These are phyloP conservation scores for Lignosus rhinocerotis DNA, from an alignment of 1,284 basidiomycete genomes.

Conservation along the genomic window DNA sequence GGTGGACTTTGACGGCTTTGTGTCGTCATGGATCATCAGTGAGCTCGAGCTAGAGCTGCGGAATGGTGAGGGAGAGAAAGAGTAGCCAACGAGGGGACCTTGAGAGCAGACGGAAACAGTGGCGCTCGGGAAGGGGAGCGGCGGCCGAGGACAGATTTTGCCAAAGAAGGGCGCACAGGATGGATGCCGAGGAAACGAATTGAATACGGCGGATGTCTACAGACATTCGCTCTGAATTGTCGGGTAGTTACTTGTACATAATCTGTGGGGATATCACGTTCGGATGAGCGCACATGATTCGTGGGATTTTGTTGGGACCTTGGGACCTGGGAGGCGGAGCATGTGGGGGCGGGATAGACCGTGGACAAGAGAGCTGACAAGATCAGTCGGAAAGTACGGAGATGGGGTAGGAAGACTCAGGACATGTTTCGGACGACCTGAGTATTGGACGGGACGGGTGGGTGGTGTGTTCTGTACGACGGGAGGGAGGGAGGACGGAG, in stretches of 20 bases:
- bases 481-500: no score
- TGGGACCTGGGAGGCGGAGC: no score
- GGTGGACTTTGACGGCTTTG: constrained; percentile 18
- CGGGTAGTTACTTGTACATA: constrained; percentile 11
- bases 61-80: constrained; percentile 19
- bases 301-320: no score
- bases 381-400: no score
- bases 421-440: no score
- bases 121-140: constrained; percentile 20
- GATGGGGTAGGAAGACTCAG: no score
- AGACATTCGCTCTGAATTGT: constrained; percentile 12
- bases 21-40: constrained; percentile 12
- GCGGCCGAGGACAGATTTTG: constrained; percentile 17
- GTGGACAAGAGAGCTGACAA: no score
- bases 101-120: constrained; percentile 8
- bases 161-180: constrained; percentile 18
- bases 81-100: constrained; percentile 12
- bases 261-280: constrained; percentile 1
- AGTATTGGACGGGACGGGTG: no score
- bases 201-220: constrained; percentile 1
- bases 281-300: neutral
- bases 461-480: no score
- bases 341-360: no score
- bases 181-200: constrained; percentile 14
- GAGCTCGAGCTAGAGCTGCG: constrained; percentile 12